phyloP scores from a whole-genome alignment of 169 alveolate species.

The Plasmodium inui region DNA sequence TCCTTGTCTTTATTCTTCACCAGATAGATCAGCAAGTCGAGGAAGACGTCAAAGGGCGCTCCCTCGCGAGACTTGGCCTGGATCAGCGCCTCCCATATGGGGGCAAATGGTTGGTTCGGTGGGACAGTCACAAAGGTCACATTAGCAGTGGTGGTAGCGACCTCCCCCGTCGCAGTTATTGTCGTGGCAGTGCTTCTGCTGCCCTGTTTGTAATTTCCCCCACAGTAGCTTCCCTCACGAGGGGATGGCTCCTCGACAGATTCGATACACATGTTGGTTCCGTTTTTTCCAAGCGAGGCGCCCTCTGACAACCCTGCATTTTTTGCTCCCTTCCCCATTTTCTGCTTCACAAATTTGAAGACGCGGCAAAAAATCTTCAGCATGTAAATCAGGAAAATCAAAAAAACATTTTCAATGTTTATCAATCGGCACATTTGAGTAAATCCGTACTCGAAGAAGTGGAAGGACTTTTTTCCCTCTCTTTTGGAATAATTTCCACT shows the following conservation, averaged over 20 bases:
- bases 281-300: not conserved
- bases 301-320: not conserved
- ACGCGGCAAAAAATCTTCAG: constrained; percentile 19
- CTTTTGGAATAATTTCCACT: constrained; percentile 7
- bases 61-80: constrained; percentile 9
- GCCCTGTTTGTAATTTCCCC: not conserved
- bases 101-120: not conserved
- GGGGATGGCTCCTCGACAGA: not conserved
- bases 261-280: not conserved
- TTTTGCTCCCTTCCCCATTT: not conserved
- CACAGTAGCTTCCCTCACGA: not conserved
- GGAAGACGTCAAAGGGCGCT: constrained; percentile 36
- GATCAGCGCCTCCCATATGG: constrained; percentile 15
- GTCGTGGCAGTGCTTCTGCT: not conserved
- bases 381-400: constrained; percentile 33
- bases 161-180: not conserved
- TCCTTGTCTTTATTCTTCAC: constrained; percentile 48
- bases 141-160: not conserved
- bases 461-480: not conserved
- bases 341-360: constrained; percentile 4
- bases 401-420: constrained; percentile 40
- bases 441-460: constrained; percentile 71
- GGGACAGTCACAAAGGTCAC: not conserved
- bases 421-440: constrained; percentile 72
- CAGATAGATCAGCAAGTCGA: constrained; percentile 12